Evolutionary conservation across 2,329 filamentous ascomycete genomes (phyloP).

Genomic region (Fusarium scirpi): DNA sequence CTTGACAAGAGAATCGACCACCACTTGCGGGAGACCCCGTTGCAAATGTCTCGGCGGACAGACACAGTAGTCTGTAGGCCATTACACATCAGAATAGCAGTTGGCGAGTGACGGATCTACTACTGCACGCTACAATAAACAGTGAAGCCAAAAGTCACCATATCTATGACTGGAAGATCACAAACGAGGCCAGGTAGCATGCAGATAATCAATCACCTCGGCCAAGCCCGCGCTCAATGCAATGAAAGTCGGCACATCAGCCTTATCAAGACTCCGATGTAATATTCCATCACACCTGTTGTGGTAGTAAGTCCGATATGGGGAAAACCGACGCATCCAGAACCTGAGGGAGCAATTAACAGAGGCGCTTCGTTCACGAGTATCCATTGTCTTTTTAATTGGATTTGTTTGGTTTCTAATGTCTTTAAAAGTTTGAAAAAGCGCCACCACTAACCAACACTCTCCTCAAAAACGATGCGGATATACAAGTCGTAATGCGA

Average conservation of each 20-base stretch:
- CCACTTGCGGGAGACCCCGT: constrained; percentile 14
- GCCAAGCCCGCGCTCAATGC: background rate
- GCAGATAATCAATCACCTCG: constrained; percentile 1
- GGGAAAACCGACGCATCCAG: background rate
- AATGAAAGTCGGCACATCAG: constrained; percentile 29
- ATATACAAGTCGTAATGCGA: constrained; percentile 36
- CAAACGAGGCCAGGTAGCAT: constrained; percentile 1
- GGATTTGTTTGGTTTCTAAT: constrained; percentile 40
- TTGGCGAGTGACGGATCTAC: background rate
- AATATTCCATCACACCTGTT: constrained; percentile 9
- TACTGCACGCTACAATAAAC: background rate
- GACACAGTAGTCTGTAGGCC: background rate
- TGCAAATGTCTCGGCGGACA: constrained; percentile 7
- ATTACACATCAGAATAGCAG: background rate
- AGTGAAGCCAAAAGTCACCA: constrained; percentile 1
- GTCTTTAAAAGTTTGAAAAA: constrained; percentile 40
- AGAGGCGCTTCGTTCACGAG: constrained; percentile 12
- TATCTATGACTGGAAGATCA: background rate
- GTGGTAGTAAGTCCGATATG: background rate
- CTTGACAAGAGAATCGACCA: constrained; percentile 1
- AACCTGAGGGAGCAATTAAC: background rate
- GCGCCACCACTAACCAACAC: constrained; percentile 23
- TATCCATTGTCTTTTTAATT: constrained; percentile 36
- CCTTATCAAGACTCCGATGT: constrained; percentile 33
- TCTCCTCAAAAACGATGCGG: constrained; percentile 9